Evolutionary conservation across 169 alveolate genomes (phyloP), one percentile per base, ranked within the genome.

Genomic region (Cryptosporidium andersoni): DNA sequence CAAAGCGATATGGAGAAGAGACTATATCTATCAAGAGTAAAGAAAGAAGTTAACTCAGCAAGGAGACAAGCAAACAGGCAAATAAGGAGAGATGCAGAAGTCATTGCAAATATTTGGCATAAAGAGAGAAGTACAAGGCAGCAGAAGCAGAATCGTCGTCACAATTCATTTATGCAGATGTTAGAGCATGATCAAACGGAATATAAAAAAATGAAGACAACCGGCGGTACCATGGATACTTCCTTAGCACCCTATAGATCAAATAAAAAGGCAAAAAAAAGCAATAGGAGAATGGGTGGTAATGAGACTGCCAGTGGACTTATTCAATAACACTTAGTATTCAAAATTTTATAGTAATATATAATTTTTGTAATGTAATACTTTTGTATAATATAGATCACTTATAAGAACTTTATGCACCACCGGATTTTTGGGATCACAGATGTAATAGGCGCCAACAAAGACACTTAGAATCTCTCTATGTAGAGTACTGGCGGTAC

Each of bases 161-260:
- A 74, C 40, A 74, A 74, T 49, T 74, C 85, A 1, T 74, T 81
- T 51, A 56, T 88, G 62, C 64, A 68, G 48, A 88, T 81, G 62
- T 58, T 88, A 12, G 89, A 88, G 64, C 74, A 81, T 39, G 91
- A 88, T 51, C 82, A 63, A 34, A 89, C 48, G 47, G 91, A 88
- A 47, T 88, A 88, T 68, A 88, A 88, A 45, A 81, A 49, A 68
- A 81, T 88, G 89, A 88, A 88, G 64, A 88, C 91, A 16, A 88
- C 89, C 1, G 89, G 91, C 1, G 91, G 89, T 52, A 81, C 89
- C 4, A 88, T 88, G 91, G 91, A 88, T 66, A 88, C 91, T 47
- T 88, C 91, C 9, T 51, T 88, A 12, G 65, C 65, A 53, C 56
- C 88, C 52, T 88, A 88, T 42, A 64, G 91, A 12, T 80, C 91